Percentiles rank a stretch among this genome's conserved stretches.
These are phyloP conservation scores for Aphanomyces euteiches DNA, from an alignment of 352 stramenopile genomes.

Conservation along the genomic window DNA sequence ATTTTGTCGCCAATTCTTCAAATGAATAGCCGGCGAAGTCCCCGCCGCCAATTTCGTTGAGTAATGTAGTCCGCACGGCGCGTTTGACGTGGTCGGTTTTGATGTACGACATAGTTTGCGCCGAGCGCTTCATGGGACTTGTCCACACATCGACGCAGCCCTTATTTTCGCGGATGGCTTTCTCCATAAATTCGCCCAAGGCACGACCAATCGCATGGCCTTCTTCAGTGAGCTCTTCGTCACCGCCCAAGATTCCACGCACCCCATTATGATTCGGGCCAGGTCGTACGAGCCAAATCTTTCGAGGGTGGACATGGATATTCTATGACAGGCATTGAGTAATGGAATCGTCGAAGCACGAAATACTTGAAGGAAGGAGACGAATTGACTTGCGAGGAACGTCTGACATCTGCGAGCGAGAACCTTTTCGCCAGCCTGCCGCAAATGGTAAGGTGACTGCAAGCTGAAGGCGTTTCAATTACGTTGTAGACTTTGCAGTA, in stretches of 20 bases:
- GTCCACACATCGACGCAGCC: constrained; percentile 74
- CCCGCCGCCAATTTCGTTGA: constrained; percentile 88
- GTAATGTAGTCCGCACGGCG: constrained; percentile 80
- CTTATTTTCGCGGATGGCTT: constrained; percentile 53
- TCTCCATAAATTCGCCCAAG: constrained; percentile 83
- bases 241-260: constrained; percentile 72
- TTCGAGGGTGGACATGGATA: constrained; percentile 86
- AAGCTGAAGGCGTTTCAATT: background rate
- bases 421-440: constrained; percentile 87
- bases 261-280: constrained; percentile 75
- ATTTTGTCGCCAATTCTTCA: constrained; percentile 76
- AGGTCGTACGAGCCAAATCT: constrained; percentile 87
- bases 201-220: constrained; percentile 74
- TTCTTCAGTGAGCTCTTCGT: constrained; percentile 77
- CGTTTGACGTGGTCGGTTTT: constrained; percentile 62
- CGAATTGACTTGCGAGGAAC: constrained; percentile 83
- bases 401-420: constrained; percentile 80
- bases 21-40: constrained; percentile 88
- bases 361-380: constrained; percentile 61
- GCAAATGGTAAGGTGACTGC: background rate
- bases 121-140: constrained; percentile 76
- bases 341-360: constrained; percentile 31
- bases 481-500: constrained; percentile 94
- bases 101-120: constrained; percentile 68
- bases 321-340: constrained; percentile 53